Base-by-base conservation (phyloP, 345 rosid genomes). In the Rhodamnia rubescens region DNA sequence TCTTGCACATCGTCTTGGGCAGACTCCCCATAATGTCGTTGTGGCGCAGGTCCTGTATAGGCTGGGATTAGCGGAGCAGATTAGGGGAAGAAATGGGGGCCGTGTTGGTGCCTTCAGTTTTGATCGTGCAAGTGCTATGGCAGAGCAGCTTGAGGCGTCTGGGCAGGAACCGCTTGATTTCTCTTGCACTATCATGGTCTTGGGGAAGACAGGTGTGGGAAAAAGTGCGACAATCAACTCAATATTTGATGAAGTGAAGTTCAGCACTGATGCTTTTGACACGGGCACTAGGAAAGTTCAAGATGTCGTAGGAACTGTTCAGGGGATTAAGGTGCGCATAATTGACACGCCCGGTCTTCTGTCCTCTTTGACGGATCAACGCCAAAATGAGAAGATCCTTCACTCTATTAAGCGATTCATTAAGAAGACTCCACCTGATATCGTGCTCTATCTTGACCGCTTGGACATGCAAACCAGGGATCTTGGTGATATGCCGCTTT, bases 91-190 rank as follows among this genome's bases (percentile, higher is more conserved):
- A 91, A 95, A 92, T 88, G 99, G 99, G n/a, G 96, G 99, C 29
- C 98, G 99, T 83, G 99, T 98, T 90, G 99, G 99, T 91, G 98
- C 98, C 82, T 97, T 94, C 85, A 95, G 99, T 89, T 98, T 96
- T 88, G 99, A 98, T 90, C 98, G 99, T 84, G 99, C 99, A 11
- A 98, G 99, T 90, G 96, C 99, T 81, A 93, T 95, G 98, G 99
- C 98, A 53, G 99, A 93, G 90, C 97, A 96, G 92, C 98, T 96
- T 53, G 99, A 98, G 91, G 96, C 96, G 26, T 93, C 95, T 75
- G 98, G 98, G 82, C 98, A 92, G 90, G 99, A 95, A 85, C 95
- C 99, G 53, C 98, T 98, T 90, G 97, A 98, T 92, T 96, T 96
- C 91, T 95, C 99, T 82, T 98, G 99, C 91, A 98, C 99, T 13